Conservation (phyloP, 129 eudicot genomes). For the Mikania micrantha region DNA sequence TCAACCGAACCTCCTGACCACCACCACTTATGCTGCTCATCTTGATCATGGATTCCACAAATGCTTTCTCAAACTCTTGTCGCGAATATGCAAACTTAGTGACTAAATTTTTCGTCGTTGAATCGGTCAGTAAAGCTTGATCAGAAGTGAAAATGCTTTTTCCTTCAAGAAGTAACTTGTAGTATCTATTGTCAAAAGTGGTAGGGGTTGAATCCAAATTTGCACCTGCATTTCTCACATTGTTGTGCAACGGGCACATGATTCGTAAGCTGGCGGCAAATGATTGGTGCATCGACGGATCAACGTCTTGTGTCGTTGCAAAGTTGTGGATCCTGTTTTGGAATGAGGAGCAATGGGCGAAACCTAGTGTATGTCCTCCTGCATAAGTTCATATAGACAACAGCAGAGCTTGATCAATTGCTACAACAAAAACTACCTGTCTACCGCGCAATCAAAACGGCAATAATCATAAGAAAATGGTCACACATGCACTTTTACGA, state of each 20-base stretch:
- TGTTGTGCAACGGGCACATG: conserved; percentile 34
- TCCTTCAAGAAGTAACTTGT: conserved; percentile 42
- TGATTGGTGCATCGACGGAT: conserved; percentile 25
- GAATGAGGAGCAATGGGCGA: conserved; percentile 34
- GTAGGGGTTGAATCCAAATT: conserved; percentile 46
- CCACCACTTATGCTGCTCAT: conserved; percentile 47
- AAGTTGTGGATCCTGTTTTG: conserved; percentile 35
- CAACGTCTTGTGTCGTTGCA: conserved; percentile 25
- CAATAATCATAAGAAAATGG: no score
- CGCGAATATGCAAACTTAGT: conserved; percentile 31
- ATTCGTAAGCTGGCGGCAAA: conserved; percentile 31
- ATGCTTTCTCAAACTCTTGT: conserved; percentile 40
- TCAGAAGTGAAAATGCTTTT: conserved; percentile 45
- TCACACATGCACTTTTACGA: no score
- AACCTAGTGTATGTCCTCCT: conserved; percentile 48
- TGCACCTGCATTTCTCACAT: conserved; percentile 26
- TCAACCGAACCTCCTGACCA: conserved; percentile 40
- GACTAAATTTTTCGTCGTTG: conserved; percentile 32
- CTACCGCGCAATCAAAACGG: no score
- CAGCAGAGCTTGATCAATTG: no score
- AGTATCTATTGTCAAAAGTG: conserved; percentile 39
- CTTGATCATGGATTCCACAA: conserved; percentile 53
- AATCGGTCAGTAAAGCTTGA: conserved; percentile 37
- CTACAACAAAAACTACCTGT: no score
- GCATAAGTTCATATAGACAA: background rate